Percentiles rank a stretch among this genome's conserved stretches.
Evolutionary conservation across 163 green algal genomes (phyloP).

Genomic region (Prototheca stagnorum): DNA sequence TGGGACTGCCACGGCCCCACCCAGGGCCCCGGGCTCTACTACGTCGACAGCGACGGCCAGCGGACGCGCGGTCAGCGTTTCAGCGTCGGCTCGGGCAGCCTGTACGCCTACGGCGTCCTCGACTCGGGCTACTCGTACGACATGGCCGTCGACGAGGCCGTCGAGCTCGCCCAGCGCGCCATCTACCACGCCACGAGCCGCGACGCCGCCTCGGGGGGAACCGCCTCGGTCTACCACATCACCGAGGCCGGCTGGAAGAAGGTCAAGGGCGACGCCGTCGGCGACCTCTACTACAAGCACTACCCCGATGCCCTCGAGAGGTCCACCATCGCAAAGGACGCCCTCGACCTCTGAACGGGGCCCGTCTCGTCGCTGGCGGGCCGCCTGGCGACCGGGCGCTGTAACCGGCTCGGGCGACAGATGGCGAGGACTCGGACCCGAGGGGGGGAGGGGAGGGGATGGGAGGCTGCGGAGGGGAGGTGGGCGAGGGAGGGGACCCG

Average conservation of each 20-base stretch:
- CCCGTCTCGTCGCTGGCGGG: neutral
- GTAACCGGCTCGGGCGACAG: too few relatives aligned
- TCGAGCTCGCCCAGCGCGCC: constrained; percentile 76
- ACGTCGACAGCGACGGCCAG: constrained; percentile 94
- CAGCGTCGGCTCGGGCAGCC: constrained; percentile 83
- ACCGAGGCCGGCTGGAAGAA: constrained; percentile 91
- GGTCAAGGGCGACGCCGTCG: constrained; percentile 83
- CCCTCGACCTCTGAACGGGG: neutral
- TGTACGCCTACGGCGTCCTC: constrained; percentile 98
- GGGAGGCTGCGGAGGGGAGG: too few relatives aligned
- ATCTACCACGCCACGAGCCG: constrained; percentile 99
- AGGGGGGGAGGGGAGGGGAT: too few relatives aligned
- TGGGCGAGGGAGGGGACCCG: too few relatives aligned
- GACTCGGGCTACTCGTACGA: constrained; percentile 84
- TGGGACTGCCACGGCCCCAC: constrained; percentile 70
- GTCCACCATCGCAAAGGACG: neutral
- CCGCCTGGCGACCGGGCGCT: too few relatives aligned
- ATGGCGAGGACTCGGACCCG: too few relatives aligned
- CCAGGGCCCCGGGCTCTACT: constrained; percentile 85
- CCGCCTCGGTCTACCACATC: constrained; percentile 95
- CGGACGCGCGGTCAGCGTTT: constrained; percentile 91
- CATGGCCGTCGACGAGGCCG: constrained; percentile 77
- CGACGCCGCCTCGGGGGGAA: constrained; percentile 87
- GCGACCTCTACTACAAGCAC: constrained; percentile 78
- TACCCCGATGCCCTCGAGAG: neutral